Evolutionary conservation across 139 green algal species (phyloP).

Genomic region (Zygnema circumcarinatum): DNA sequence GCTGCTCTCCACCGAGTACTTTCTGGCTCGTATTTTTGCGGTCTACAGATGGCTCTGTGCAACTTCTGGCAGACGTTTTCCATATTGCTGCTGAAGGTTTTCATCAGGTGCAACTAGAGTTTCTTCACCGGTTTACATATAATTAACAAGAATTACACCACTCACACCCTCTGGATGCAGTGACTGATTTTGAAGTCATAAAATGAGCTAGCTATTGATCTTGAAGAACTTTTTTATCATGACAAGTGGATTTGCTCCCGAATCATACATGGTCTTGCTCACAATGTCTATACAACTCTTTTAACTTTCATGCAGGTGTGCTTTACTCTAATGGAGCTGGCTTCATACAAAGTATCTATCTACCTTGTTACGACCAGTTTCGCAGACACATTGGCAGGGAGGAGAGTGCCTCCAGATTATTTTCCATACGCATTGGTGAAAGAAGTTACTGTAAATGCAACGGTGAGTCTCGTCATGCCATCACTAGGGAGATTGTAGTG

Average conservation of each 20-base stretch:
- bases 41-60: conserved; percentile 8
- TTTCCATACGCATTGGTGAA: background rate
- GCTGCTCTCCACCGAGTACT: background rate
- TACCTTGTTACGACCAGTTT: background rate
- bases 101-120: conserved; percentile 6
- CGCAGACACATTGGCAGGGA: background rate
- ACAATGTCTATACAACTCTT: too few species aligned
- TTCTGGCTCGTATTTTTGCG: conserved; percentile 18
- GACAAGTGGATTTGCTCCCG: too few species aligned
- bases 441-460: background rate
- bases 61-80: background rate
- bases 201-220: too few species aligned
- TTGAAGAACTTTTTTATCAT: too few species aligned
- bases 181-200: too few species aligned
- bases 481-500: too few species aligned
- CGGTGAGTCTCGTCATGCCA: background rate
- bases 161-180: too few species aligned
- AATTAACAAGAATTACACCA: too few species aligned
- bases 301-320: too few species aligned
- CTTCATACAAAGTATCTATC: background rate
- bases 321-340: background rate
- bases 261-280: too few species aligned
- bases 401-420: background rate
- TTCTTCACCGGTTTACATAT: background rate
- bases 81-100: conserved; percentile 6